These are phyloP conservation scores for Amylostereum areolatum DNA, from an alignment of 1,284 basidiomycete species.

Conservation along the genomic window DNA sequence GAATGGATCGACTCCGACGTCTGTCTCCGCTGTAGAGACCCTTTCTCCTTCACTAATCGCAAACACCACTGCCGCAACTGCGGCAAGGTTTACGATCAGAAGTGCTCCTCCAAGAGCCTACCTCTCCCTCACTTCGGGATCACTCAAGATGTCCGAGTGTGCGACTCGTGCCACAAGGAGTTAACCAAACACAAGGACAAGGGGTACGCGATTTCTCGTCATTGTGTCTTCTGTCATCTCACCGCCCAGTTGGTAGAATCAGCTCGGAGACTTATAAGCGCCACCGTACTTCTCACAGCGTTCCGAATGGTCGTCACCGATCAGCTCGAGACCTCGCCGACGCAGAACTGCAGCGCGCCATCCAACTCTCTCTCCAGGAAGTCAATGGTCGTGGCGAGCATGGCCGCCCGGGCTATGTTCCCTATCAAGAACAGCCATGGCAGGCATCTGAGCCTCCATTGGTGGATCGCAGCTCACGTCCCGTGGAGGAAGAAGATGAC, in stretches of 20 bases:
- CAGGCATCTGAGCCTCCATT: conserved; percentile 71
- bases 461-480: conserved; percentile 46
- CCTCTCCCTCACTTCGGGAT: conserved; percentile 93
- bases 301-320: conserved; percentile 43
- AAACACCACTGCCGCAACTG: conserved; percentile 99
- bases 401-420: conserved; percentile 58
- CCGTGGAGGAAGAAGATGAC: conserved; percentile 82
- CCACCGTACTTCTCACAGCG: conserved; percentile 47
- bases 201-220: conserved; percentile 28
- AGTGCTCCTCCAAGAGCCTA: conserved; percentile 84
- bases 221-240: not conserved
- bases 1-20: conserved; percentile 97
- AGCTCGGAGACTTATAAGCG: conserved; percentile 1
- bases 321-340: conserved; percentile 68
- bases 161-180: conserved; percentile 84
- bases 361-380: conserved; percentile 85
- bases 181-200: conserved; percentile 56
- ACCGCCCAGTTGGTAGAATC: not conserved
- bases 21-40: conserved; percentile 87
- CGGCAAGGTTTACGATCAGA: conserved; percentile 93
- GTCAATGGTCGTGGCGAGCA: conserved; percentile 46
- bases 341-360: conserved; percentile 89
- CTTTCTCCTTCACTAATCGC: conserved; percentile 94
- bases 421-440: conserved; percentile 51
- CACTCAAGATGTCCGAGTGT: conserved; percentile 89